Evolutionary conservation across 768 basidiomycete genomes (phyloP), one percentile per base, ranked within the genome.

Genomic region (Russula vinacea): DNA sequence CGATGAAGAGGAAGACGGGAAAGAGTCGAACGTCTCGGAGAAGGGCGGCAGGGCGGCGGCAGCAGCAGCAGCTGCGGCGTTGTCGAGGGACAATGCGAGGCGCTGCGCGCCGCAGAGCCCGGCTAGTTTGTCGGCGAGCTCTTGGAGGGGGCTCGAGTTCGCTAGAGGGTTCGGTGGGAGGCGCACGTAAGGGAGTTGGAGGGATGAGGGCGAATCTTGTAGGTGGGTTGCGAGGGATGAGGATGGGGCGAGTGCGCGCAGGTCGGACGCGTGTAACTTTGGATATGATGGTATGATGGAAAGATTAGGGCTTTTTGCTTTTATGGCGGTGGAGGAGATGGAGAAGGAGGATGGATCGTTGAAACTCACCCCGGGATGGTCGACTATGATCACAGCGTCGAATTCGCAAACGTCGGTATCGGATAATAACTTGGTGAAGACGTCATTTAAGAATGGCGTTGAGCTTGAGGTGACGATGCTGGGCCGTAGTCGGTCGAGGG

Each of bases 181-280:
- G 64, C 74, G 78, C 13, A 85, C 77, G 69, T 90, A 85, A 2
- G 89, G 84, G 39, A 85, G 80, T 73, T 90, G 86, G 26, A 84
- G 75, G 29, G 83, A 77, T 2, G 81, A 85, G 0, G 83, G 76
- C 3, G 88, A 77, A 1, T 76, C 76, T 4, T 74, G 76, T 10
- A 92, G 75, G 7, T 76, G 70, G 29, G 74, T 76, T 6, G 81
- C 75, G 22, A 91, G 75, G 64, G 76, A 73, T 3, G 83, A 84
- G 1, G 79, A 77, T 10, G 83, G 76, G 7, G 82, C 73, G 24
- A 91, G 82, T 11, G 75, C 73, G 35, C 87, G 85, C 47, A 92
- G 77, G 77, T 92, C 89, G n/a, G 88, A 86, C 29, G 88, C 86
- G 69, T 88, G 90, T 5, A 89, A 76, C 90, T 92, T 69, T 16